These are phyloP conservation scores for Wallemia ichthyophaga DNA, from an alignment of 1,284 basidiomycete genomes.

Conservation along the genomic window DNA sequence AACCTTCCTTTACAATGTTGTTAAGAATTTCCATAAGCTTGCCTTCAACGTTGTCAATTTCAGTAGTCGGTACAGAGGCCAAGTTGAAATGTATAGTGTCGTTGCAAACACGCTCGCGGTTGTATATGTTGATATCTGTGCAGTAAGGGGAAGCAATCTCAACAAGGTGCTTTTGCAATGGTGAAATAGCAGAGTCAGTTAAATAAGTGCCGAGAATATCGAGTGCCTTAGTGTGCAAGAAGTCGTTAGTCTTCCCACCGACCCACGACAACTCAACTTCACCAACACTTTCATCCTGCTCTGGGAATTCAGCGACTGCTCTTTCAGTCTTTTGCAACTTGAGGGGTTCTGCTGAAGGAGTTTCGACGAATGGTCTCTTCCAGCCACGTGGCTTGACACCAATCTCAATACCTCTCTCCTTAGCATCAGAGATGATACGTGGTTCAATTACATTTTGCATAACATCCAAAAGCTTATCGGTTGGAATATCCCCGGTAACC, in stretches of 20 bases:
- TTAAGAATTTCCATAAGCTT: constrained; percentile 39
- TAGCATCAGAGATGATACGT: constrained; percentile 38
- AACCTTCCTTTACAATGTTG: constrained; percentile 38
- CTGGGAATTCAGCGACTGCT: constrained; percentile 71
- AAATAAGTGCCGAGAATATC: constrained; percentile 67
- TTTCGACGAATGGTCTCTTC: constrained; percentile 86
- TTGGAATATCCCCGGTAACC: constrained; percentile 21
- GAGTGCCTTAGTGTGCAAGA: constrained; percentile 49
- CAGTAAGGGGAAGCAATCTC: constrained; percentile 75
- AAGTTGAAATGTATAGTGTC: constrained; percentile 47
- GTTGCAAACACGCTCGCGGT: constrained; percentile 41
- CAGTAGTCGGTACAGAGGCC: constrained; percentile 52
- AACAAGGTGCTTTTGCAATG: constrained; percentile 71
- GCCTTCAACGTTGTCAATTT: constrained; percentile 38
- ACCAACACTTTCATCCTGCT: constrained; percentile 81
- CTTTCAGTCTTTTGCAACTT: constrained; percentile 26
- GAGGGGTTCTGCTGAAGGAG: constrained; percentile 33
- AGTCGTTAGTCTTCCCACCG: constrained; percentile 43
- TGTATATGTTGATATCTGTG: constrained; percentile 57
- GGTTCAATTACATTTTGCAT: constrained; percentile 58
- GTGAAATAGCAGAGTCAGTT: constrained; percentile 61
- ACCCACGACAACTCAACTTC: constrained; percentile 54
- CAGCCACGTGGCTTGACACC: constrained; percentile 28
- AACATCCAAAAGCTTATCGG: constrained; percentile 27
- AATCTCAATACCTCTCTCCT: constrained; percentile 30